Conservation (phyloP, 257 asterid genomes). For the Solanum ahanhuiri region DNA sequence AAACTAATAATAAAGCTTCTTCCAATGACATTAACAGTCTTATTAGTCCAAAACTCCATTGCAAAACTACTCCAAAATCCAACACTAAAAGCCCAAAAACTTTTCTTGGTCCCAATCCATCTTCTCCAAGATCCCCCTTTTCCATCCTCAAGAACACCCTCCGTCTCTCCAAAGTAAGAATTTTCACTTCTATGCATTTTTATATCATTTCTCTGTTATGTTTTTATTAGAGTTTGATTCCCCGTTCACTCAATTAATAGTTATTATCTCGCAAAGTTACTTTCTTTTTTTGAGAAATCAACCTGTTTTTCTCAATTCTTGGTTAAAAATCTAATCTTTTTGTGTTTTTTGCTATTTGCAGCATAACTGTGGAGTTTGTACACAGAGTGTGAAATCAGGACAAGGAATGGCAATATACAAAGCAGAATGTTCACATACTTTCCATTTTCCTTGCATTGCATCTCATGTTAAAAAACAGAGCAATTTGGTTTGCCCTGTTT, state of each 20-base stretch:
- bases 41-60: slow-evolving; percentile 34
- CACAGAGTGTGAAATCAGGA: slow-evolving; percentile 60
- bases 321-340: not conserved
- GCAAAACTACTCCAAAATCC: slow-evolving; percentile 43
- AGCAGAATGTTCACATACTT: slow-evolving; percentile 82
- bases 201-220: not conserved
- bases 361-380: slow-evolving; percentile 80
- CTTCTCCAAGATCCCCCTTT: slow-evolving; percentile 97
- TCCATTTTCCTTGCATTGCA: slow-evolving; percentile 81
- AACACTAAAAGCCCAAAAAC: slow-evolving; percentile 23
- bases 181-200: not conserved
- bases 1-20: slow-evolving; percentile 14
- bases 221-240: not conserved
- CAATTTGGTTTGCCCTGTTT: slow-evolving; percentile 63
- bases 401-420: slow-evolving; percentile 85
- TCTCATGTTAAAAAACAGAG: slow-evolving; percentile 40
- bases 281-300: not conserved
- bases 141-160: slow-evolving; percentile 74
- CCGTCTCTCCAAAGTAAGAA: slow-evolving; percentile 62
- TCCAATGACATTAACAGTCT: slow-evolving; percentile 2
- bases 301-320: not conserved
- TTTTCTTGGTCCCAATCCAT: slow-evolving; percentile 33
- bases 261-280: not conserved
- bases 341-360: slow-evolving; percentile 18
- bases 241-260: not conserved